Evolutionary conservation across 345 rosid species (phyloP).

Genomic region (Brassica nigra): DNA sequence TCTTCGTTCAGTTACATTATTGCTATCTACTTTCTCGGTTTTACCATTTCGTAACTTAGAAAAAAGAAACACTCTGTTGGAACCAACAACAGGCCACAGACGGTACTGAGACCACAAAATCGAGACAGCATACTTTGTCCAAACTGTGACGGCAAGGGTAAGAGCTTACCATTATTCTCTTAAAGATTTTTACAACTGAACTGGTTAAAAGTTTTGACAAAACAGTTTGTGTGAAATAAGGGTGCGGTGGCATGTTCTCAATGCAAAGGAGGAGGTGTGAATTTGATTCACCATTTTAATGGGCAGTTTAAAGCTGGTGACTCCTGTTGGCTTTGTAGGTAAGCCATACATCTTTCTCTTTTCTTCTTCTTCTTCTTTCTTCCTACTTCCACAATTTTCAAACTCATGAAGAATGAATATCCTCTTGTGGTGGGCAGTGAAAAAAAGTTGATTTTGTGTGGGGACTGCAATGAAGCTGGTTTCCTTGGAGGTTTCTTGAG

Average conservation of each 20-base stretch:
- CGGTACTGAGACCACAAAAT: slow-evolving; percentile 43
- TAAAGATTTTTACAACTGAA: neutral
- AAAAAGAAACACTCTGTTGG: slow-evolving; percentile 10
- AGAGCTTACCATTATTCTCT: neutral
- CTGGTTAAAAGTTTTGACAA: neutral
- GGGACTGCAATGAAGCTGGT: neutral
- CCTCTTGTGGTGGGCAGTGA: neutral
- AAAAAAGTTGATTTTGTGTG: neutral
- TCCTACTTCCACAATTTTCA: neutral
- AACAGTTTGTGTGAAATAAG: slow-evolving; percentile 34
- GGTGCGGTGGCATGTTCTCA: slow-evolving; percentile 62
- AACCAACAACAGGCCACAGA: slow-evolving; percentile 54
- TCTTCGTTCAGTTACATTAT: too few species aligned
- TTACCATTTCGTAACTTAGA: neutral
- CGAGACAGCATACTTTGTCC: slow-evolving; percentile 68
- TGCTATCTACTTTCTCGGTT: neutral
- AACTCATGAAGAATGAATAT: neutral
- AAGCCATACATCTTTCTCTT: neutral
- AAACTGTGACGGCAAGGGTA: slow-evolving; percentile 82
- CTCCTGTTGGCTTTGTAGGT: slow-evolving; percentile 98
- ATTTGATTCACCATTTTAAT: slow-evolving; percentile 84
- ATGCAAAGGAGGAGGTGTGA: slow-evolving; percentile 85
- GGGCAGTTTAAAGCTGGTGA: slow-evolving; percentile 95
- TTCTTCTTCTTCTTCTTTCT: neutral
- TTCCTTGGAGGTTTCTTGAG: slow-evolving; percentile 4